These are phyloP conservation scores for Phytophthora citricola DNA, from an alignment of 352 stramenopile genomes.

Conservation along the genomic window DNA sequence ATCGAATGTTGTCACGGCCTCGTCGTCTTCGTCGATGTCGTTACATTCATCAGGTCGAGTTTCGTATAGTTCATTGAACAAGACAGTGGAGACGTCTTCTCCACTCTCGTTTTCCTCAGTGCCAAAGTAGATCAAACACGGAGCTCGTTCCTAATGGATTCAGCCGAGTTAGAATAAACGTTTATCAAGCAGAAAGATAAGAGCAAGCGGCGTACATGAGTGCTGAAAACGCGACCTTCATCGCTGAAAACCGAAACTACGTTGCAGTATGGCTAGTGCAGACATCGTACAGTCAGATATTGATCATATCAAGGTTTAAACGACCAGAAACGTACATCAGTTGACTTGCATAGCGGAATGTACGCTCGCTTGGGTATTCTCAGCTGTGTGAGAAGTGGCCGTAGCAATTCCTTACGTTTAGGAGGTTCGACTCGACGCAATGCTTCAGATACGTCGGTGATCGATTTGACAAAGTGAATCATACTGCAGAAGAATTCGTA, in stretches of 20 bases:
- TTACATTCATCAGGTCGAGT: slow-evolving; percentile 22
- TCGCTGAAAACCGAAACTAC: slow-evolving; percentile 61
- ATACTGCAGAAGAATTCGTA: slow-evolving; percentile 87
- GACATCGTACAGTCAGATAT: background rate
- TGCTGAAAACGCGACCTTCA: slow-evolving; percentile 84
- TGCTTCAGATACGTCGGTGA: slow-evolving; percentile 82
- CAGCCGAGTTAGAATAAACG: too few relatives aligned
- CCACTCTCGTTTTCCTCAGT: slow-evolving; percentile 53
- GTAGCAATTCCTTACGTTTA: slow-evolving; percentile 69
- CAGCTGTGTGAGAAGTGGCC: slow-evolving; percentile 57
- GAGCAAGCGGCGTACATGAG: slow-evolving; percentile 48
- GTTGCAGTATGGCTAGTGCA: slow-evolving; percentile 61
- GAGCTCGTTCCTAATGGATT: slow-evolving; percentile 63
- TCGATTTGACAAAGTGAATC: slow-evolving; percentile 84
- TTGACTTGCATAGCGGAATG: slow-evolving; percentile 83
- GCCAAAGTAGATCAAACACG: slow-evolving; percentile 79
- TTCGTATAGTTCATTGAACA: slow-evolving; percentile 73
- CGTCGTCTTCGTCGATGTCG: slow-evolving; percentile 26
- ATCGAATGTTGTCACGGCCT: slow-evolving; percentile 24
- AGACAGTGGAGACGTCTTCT: slow-evolving; percentile 66
- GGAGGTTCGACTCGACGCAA: slow-evolving; percentile 68
- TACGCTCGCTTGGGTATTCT: slow-evolving; percentile 67
- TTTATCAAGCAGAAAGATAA: background rate
- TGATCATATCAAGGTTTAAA: background rate
- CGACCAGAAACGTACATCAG: slow-evolving; percentile 51